These are phyloP conservation scores for Hydnomerulius pinastri DNA, from an alignment of 768 basidiomycete genomes.

Conservation along the genomic window DNA sequence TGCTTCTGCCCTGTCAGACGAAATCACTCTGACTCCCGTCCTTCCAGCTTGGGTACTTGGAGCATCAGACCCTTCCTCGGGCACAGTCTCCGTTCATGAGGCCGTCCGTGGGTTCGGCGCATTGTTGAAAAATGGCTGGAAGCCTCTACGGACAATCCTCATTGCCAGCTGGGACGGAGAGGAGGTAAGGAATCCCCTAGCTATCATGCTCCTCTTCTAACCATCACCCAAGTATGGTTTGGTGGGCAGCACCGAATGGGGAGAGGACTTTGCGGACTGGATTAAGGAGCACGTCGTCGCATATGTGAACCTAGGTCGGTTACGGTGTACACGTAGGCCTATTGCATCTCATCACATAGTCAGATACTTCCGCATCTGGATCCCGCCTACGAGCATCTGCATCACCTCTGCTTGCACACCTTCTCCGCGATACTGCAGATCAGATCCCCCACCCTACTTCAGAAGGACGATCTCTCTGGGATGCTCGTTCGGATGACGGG, in stretches of 20 bases:
- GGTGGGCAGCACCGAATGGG: slow-evolving; percentile 67
- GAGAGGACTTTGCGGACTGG: slow-evolving; percentile 63
- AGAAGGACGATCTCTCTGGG: slow-evolving; percentile 71
- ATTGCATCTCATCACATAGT: not conserved
- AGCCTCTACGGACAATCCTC: slow-evolving; percentile 72
- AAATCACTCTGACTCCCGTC: not conserved
- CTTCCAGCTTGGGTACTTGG: slow-evolving; percentile 50
- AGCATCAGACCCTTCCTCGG: slow-evolving; percentile 77
- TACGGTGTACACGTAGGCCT: not conserved
- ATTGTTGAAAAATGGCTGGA: slow-evolving; percentile 76
- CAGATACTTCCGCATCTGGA: slow-evolving; percentile 52
- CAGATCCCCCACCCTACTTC: slow-evolving; percentile 75
- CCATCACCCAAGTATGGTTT: slow-evolving; percentile 43
- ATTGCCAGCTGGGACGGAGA: slow-evolving; percentile 80
- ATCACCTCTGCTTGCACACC: slow-evolving; percentile 82
- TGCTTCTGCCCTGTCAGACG: slow-evolving; percentile 1
- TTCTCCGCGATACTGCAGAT: slow-evolving; percentile 67
- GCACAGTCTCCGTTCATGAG: slow-evolving; percentile 78
- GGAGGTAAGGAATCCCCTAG: slow-evolving; percentile 40
- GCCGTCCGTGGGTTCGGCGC: slow-evolving; percentile 73
- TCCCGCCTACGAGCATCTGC: slow-evolving; percentile 53
- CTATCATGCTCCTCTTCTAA: not conserved
- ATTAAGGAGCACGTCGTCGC: slow-evolving; percentile 57
- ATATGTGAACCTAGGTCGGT: slow-evolving; percentile 59
- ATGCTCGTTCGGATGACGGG: slow-evolving; percentile 60